Evolutionary conservation across 805 yeast genomes (phyloP), one percentile per base, ranked within the genome.

Genomic region (Ogataea saltuana): DNA sequence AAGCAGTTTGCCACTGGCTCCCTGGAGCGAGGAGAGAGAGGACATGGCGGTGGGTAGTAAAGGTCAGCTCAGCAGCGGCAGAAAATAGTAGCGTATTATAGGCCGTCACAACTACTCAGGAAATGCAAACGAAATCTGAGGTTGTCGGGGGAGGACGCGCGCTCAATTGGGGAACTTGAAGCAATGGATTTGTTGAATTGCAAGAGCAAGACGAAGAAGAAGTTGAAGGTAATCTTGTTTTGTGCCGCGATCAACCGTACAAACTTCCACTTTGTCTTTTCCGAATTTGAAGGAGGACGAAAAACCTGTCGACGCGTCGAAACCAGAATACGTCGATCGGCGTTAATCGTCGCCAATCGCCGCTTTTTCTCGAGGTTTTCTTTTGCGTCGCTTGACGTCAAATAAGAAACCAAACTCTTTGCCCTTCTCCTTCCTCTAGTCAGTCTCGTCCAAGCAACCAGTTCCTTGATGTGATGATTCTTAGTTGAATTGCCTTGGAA

Each of bases 1-100:
- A 12, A 66, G 51, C 15, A 67, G 56, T 46, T 64, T 66, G 6
- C 70, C 70, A 45, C 64, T 63, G 12, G 64, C 56, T 33, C 70
- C 70, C 13, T 58, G 67, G 33, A 65, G 41, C 1, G 64, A 49
- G 3, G 59, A 49, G 19, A 63, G 48, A 2, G 67, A 62, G 10
- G 66, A 60, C 66, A 61, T 62, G 37, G 13, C 15, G 21, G 38
- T 22, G 29, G n/a, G 23, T 23, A 15, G 19, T 11, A 12, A 12
- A n/a, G 26, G 19, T 21, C 16, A n/a, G 27, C 23, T 19, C 6
- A 26, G n/a, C 10, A 26, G n/a, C 18, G n/a, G 35, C 12, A 13
- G 26, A n/a, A 31, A 13, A 16, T 13, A 32, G n/a, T n/a, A n/a
- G n/a, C n/a, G n/a, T n/a, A n/a, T n/a, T n/a, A 28, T 28, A 12